Evolutionary conservation across 257 asterid species (phyloP).

Genomic region (Marsdenia floribunda): DNA sequence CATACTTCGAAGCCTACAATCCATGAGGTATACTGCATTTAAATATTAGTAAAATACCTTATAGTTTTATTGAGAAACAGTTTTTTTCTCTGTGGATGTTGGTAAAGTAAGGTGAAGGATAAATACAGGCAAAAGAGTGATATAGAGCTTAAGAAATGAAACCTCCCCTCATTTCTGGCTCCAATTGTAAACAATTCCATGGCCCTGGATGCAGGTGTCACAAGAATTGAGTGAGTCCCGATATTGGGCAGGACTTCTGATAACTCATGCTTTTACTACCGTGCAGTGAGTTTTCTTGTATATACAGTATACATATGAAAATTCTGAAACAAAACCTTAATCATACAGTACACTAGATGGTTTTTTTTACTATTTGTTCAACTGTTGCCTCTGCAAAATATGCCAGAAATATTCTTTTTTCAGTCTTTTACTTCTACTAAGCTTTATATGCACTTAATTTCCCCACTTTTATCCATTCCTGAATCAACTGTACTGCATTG

Average conservation of each 20-base stretch:
- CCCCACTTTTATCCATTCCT: not conserved
- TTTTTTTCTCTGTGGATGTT: not conserved
- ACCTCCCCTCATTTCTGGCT: not conserved
- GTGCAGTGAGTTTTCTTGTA: constrained; percentile 50
- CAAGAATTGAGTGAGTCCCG: constrained; percentile 56
- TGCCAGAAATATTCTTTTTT: not conserved
- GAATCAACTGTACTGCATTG: not conserved
- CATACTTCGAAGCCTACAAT: not conserved
- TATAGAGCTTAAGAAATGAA: not conserved
- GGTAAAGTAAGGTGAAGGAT: not conserved
- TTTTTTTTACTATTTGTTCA: not conserved
- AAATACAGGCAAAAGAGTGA: too few relatives aligned
- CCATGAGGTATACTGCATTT: too few relatives aligned
- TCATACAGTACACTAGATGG: not conserved
- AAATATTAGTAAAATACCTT: not conserved
- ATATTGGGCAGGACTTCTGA: constrained; percentile 86
- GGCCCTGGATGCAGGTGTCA: constrained; percentile 36
- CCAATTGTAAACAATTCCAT: not conserved
- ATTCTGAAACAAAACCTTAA: not conserved
- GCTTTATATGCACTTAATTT: not conserved
- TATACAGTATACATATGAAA: not conserved
- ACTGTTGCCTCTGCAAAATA: not conserved
- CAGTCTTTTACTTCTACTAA: too few relatives aligned
- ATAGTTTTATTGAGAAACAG: not conserved
- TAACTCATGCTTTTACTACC: constrained; percentile 95